Evolutionary conservation across 164 flowering plant species (phyloP), one percentile per base, ranked within the genome.

Genomic region (Warburgia ugandensis): DNA sequence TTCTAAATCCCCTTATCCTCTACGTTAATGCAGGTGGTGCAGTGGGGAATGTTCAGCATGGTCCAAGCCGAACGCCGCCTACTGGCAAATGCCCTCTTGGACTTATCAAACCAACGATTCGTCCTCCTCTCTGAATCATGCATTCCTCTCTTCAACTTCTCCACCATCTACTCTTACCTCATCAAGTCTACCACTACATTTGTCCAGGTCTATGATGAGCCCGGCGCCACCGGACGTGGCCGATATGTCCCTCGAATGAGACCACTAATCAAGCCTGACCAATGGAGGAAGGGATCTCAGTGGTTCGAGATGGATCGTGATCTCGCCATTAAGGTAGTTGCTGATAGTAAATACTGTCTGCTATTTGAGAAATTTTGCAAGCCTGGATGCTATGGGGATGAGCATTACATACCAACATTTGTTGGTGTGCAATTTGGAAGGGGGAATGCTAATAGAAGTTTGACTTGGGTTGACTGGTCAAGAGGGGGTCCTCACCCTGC

Each of bases 121-220:
- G 77, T 84, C 46, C 92, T 86, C 23, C 75, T 86, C 40, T 86
- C 92, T 0, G 95, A 86, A 53, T 45, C 95, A 2, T 86, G 95
- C 81, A 81, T 86, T 45, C 95, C 92, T 14, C 75, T 86, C 52
- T 79, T 72, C 77, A 77, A 81, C 59, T 86, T 86, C 78, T 33
- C 81, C 56, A 76, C 81, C 7, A 35, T 78, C 60, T 84, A 86
- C 60, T 45, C 70, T n/a, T 74, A 81, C 71, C 79, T 86, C 53
- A 69, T 69, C n/a, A 62, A 71, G 62, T 73, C 95, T 16, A 68
- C 54, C 29, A 37, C 62, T 23, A 68, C 50, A 36, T 77, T 66
- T 28, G 78, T 86, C 3, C 75, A 77, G 63, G 30, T 64, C 26
- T 76, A 67, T 6, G 89, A 81, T 29, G 51, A 68, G 3, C 71